A percentile compares a stretch with the other conserved stretches of the same genome.
These are phyloP conservation scores for Mycosphaerella sp. DNA, from an alignment of 2,329 filamentous ascomycete species.

Conservation along the genomic window DNA sequence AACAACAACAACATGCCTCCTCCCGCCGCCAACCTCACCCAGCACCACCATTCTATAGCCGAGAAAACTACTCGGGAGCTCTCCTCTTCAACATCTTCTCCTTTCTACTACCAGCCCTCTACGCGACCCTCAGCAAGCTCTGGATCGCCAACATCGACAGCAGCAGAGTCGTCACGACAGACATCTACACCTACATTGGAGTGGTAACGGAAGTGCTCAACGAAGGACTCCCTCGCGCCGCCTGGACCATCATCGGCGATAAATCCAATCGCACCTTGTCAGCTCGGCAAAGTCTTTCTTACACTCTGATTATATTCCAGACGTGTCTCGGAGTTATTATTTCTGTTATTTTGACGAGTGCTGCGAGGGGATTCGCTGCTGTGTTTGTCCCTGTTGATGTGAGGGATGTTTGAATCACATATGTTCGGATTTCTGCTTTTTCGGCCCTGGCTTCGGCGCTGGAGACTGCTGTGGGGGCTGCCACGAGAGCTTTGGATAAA, in stretches of 20 bases:
- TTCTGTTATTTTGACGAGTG: slow-evolving; percentile 53
- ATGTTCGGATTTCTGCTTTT: slow-evolving; percentile 60
- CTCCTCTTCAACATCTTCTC: slow-evolving; percentile 57
- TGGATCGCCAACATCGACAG: slow-evolving; percentile 65
- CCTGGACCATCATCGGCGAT: slow-evolving; percentile 65
- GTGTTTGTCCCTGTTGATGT: slow-evolving; percentile 59
- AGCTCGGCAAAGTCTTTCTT: slow-evolving; percentile 52
- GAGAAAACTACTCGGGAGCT: slow-evolving; percentile 47
- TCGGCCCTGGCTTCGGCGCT: slow-evolving; percentile 56
- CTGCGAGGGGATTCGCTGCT: slow-evolving; percentile 50
- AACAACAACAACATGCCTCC: neutral
- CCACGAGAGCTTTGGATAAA: slow-evolving; percentile 59
- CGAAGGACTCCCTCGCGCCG: slow-evolving; percentile 62
- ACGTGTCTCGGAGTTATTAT: slow-evolving; percentile 51
- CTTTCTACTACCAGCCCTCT: slow-evolving; percentile 61
- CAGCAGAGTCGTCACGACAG: slow-evolving; percentile 56
- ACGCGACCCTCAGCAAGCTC: slow-evolving; percentile 60
- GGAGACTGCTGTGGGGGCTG: slow-evolving; percentile 55
- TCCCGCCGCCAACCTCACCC: too few relatives aligned
- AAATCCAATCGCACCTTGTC: slow-evolving; percentile 46
- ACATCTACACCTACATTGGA: slow-evolving; percentile 63
- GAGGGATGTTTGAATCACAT: slow-evolving; percentile 51
- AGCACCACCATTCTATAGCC: slow-evolving; percentile 10
- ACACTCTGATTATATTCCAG: slow-evolving; percentile 54
- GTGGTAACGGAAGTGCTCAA: slow-evolving; percentile 63